phyloP scores from a whole-genome alignment of 2,329 filamentous ascomycete genomes.

The Cyphellophora europaea region DNA sequence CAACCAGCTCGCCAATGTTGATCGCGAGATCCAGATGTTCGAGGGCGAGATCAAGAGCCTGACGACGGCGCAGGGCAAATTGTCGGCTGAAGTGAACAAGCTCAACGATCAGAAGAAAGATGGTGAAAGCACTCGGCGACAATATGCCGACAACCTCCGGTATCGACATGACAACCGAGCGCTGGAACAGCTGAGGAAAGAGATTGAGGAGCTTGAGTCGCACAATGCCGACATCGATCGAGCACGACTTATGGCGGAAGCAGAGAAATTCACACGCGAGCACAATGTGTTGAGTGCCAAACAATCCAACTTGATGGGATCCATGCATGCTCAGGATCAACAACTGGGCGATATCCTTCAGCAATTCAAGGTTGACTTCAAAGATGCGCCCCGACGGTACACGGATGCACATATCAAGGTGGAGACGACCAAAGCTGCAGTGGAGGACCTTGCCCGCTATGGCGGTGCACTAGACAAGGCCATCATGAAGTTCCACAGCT shows the following conservation, averaged over 20 bases:
- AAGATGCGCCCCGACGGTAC: constrained; percentile 69
- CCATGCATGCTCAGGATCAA: constrained; percentile 75
- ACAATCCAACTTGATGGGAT: constrained; percentile 63
- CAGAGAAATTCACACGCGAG: constrained; percentile 55
- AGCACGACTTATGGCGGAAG: constrained; percentile 62
- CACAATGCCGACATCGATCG: constrained; percentile 79
- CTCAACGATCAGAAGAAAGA: constrained; percentile 69
- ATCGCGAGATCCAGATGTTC: constrained; percentile 58
- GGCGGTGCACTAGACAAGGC: constrained; percentile 80
- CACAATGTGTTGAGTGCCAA: constrained; percentile 63
- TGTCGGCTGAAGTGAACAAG: constrained; percentile 65
- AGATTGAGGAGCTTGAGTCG: constrained; percentile 65
- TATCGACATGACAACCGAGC: constrained; percentile 68
- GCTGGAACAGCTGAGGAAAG: constrained; percentile 55
- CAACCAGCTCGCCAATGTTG: constrained; percentile 58
- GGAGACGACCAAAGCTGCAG: constrained; percentile 82
- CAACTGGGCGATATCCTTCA: constrained; percentile 62
- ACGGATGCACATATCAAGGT: constrained; percentile 83
- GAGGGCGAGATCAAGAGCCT: constrained; percentile 56
- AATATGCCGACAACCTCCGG: constrained; percentile 79
- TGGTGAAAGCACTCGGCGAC: constrained; percentile 72
- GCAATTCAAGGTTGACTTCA: constrained; percentile 81
- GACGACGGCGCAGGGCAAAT: constrained; percentile 57
- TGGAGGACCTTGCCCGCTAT: constrained; percentile 81
- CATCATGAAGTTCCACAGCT: constrained; percentile 89